These are phyloP conservation scores for Saccharomycopsis olivae DNA, from an alignment of 805 yeast species.

Conservation along the genomic window DNA sequence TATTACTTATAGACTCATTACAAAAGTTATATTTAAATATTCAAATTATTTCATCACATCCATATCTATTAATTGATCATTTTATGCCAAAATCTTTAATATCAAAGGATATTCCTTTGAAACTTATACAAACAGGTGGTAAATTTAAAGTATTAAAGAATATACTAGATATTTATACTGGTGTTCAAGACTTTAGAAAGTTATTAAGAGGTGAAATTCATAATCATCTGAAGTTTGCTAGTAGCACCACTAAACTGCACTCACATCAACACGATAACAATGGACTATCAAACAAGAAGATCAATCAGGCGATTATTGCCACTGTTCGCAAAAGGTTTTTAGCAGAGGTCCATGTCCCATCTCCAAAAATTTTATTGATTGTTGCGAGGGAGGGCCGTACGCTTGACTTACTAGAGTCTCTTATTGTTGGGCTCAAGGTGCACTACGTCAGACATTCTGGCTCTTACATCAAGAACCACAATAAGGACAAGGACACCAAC, in stretches of 20 bases:
- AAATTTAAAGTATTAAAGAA: conserved; percentile 66
- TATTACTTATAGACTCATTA: conserved; percentile 63
- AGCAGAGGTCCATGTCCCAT: conserved; percentile 2
- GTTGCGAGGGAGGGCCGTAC: conserved; percentile 60
- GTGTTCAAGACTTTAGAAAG: conserved; percentile 28
- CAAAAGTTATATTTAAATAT: conserved; percentile 67
- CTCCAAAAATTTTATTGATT: conserved; percentile 47
- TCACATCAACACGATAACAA: neutral
- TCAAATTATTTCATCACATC: conserved; percentile 78
- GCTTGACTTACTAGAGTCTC: conserved; percentile 63
- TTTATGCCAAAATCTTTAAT: conserved; percentile 72
- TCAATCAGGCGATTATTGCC: conserved; percentile 9
- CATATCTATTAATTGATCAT: conserved; percentile 74
- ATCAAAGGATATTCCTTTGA: conserved; percentile 58
- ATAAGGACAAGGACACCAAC: conserved; percentile 1
- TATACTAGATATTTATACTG: conserved; percentile 37
- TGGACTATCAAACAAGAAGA: conserved; percentile 8
- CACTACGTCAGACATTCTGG: conserved; percentile 54
- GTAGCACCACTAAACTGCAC: neutral
- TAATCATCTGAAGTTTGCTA: neutral
- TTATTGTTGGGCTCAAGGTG: conserved; percentile 51
- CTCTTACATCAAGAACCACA: conserved; percentile 39
- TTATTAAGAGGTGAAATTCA: conserved; percentile 9
- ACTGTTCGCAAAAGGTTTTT: conserved; percentile 7
- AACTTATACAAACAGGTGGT: conserved; percentile 71